These are phyloP conservation scores for Tulasnella sp. DNA, from an alignment of 768 basidiomycete species.

Conservation along the genomic window DNA sequence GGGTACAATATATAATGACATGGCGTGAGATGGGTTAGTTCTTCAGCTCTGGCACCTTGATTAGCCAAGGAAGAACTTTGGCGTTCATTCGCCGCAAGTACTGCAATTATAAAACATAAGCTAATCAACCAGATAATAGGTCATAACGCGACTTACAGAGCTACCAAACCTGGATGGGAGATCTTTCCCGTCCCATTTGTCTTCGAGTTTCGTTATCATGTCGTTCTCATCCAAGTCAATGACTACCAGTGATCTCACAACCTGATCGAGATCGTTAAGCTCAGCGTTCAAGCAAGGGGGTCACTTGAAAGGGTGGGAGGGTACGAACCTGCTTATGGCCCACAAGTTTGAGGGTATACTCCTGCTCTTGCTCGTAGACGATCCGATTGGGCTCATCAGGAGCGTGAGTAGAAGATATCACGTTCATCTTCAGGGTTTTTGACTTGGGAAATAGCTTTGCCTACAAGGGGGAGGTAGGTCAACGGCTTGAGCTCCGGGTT, in stretches of 20 bases:
- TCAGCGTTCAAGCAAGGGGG: background rate
- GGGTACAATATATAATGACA: background rate
- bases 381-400: slow-evolving; percentile 50
- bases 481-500: slow-evolving; percentile 6
- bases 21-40: background rate
- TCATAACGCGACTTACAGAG: slow-evolving; percentile 23
- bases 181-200: slow-evolving; percentile 58
- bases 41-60: slow-evolving; percentile 42
- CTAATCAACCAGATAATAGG: background rate
- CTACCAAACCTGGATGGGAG: slow-evolving; percentile 49
- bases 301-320: background rate
- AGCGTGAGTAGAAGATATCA: slow-evolving; percentile 54
- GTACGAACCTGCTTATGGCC: slow-evolving; percentile 49
- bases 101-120: slow-evolving; percentile 21
- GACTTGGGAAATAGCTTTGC: slow-evolving; percentile 53
- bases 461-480: slow-evolving; percentile 36
- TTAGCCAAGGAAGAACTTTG: slow-evolving; percentile 51
- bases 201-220: slow-evolving; percentile 54
- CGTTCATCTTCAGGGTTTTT: slow-evolving; percentile 47
- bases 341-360: slow-evolving; percentile 54
- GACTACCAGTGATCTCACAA: slow-evolving; percentile 55
- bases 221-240: slow-evolving; percentile 64
- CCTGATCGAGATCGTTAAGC: slow-evolving; percentile 37
- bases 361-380: slow-evolving; percentile 56
- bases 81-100: slow-evolving; percentile 51